These are phyloP conservation scores for Arachis hypogaea DNA, from an alignment of 306 rosid species.

Conservation along the genomic window DNA sequence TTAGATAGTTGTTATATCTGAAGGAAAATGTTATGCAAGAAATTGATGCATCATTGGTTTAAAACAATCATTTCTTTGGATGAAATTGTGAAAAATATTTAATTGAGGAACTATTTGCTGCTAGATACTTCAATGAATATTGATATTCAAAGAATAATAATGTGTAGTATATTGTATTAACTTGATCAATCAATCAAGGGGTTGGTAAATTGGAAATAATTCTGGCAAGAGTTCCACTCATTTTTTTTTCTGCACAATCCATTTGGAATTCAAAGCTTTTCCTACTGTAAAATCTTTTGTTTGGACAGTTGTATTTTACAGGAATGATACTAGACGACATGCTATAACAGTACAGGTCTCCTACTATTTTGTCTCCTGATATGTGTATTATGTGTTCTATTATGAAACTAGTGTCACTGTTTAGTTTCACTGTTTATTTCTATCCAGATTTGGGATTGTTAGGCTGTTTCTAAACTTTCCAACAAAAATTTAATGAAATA, in stretches of 20 bases:
- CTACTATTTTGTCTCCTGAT: no score
- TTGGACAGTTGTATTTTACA: no score
- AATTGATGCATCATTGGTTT: not conserved
- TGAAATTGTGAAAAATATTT: slow-evolving; percentile 1
- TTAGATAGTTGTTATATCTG: slow-evolving; percentile 5
- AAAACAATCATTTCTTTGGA: slow-evolving; percentile 5
- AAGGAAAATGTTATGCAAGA: slow-evolving; percentile 10
- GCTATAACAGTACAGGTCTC: no score
- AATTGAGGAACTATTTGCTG: slow-evolving; percentile 13
- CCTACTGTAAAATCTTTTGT: no score
- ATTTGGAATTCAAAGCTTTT: no score
- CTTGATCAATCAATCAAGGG: slow-evolving; percentile 5
- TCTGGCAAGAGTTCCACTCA: not conserved
- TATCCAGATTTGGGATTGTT: slow-evolving; percentile 21
- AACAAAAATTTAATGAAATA: slow-evolving; percentile 44
- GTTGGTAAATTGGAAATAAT: slow-evolving; percentile 13
- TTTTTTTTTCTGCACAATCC: not conserved
- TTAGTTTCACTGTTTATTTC: not conserved
- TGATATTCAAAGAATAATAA: slow-evolving; percentile 4
- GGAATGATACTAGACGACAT: no score
- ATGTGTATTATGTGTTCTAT: no score
- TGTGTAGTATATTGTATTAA: slow-evolving; percentile 12
- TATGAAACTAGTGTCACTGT: no score
- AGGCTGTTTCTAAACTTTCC: slow-evolving; percentile 7
- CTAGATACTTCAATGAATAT: not conserved